phyloP scores from a whole-genome alignment of 2,329 filamentous ascomycete species.

The Phoma sp. region DNA sequence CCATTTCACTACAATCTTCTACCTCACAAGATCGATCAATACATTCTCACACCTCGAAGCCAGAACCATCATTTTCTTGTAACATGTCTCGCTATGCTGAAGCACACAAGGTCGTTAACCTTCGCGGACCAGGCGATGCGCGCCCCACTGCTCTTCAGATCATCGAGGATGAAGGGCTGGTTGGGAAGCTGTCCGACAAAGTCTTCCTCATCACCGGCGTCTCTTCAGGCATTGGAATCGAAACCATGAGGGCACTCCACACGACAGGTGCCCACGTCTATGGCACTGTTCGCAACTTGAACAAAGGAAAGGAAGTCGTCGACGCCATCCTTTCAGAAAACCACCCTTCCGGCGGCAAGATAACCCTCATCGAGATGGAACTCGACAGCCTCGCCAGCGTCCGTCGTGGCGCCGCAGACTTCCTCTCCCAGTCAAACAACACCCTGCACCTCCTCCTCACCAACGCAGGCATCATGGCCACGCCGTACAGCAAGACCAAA shows the following conservation, averaged over 20 bases:
- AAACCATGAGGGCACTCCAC: constrained; percentile 49
- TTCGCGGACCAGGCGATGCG: constrained; percentile 45
- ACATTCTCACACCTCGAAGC: too few species aligned
- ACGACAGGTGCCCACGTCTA: constrained; percentile 56
- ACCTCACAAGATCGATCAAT: too few species aligned
- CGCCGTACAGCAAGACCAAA: constrained; percentile 25
- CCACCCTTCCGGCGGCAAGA: constrained; percentile 19
- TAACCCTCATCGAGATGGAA: constrained; percentile 33
- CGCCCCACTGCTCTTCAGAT: constrained; percentile 31
- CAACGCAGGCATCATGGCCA: constrained; percentile 35
- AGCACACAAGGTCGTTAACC: constrained; percentile 11
- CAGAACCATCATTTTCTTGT: too few species aligned
- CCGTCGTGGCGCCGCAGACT: constrained; percentile 23
- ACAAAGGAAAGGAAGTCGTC: constrained; percentile 28
- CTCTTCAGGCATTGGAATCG: constrained; percentile 34
- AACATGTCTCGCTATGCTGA: constrained; percentile 18
- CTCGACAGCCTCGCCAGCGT: constrained; percentile 28
- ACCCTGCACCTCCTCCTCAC: constrained; percentile 27
- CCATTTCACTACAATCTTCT: too few species aligned
- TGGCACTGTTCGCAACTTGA: constrained; percentile 48
- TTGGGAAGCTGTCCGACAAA: constrained; percentile 38
- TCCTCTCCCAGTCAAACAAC: constrained; percentile 24
- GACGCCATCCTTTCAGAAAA: constrained; percentile 25
- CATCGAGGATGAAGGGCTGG: constrained; percentile 43
- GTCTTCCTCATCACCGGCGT: constrained; percentile 34